These are phyloP conservation scores for Ceratocystis smalleyi DNA, from an alignment of 2,329 filamentous ascomycete genomes.

Conservation along the genomic window DNA sequence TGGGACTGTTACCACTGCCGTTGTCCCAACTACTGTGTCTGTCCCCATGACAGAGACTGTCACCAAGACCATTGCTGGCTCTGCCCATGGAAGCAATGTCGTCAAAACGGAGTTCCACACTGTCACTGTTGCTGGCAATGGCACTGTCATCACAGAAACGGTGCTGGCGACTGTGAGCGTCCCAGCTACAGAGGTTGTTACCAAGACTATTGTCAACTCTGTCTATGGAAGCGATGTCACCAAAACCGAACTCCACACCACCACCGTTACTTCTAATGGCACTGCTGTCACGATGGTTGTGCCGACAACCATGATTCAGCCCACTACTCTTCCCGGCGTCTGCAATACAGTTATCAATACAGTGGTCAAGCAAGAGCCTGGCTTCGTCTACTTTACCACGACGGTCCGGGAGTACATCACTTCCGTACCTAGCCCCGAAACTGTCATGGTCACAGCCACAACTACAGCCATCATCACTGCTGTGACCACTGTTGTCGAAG, in stretches of 20 bases:
- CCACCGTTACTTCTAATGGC: neutral
- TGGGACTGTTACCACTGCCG: neutral
- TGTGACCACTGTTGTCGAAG: constrained; percentile 8
- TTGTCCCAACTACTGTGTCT: constrained; percentile 1
- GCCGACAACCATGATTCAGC: neutral
- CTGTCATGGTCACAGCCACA: constrained; percentile 16
- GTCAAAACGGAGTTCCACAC: neutral
- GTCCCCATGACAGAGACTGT: constrained; percentile 3
- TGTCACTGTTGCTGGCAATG: neutral
- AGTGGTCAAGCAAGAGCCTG: neutral
- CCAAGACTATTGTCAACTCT: constrained; percentile 3
- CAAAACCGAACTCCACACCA: neutral
- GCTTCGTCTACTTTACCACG: neutral
- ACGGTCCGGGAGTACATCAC: neutral
- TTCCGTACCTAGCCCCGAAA: neutral
- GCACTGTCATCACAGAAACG: neutral
- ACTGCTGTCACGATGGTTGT: constrained; percentile 1
- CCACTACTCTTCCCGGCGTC: neutral
- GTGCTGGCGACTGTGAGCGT: constrained; percentile 2
- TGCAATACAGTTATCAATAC: neutral
- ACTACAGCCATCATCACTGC: constrained; percentile 18
- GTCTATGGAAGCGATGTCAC: constrained; percentile 4
- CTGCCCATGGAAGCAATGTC: neutral
- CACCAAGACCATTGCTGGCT: neutral
- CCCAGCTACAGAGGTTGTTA: constrained; percentile 5